These are phyloP conservation scores for Tilletia walkeri DNA, from an alignment of 1,284 basidiomycete genomes.

Conservation along the genomic window DNA sequence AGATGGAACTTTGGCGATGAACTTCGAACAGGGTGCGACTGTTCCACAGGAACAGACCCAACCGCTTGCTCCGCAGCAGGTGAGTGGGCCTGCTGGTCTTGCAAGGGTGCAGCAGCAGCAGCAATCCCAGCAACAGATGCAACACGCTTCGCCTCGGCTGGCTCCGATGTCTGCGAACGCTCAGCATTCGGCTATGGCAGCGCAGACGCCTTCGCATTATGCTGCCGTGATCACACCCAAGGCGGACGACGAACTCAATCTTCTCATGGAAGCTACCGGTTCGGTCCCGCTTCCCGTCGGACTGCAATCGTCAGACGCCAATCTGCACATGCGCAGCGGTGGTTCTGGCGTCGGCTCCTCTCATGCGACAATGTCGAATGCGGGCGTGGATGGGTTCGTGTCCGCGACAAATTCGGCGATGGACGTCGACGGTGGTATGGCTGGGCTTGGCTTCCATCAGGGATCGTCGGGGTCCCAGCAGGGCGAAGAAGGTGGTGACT, in stretches of 20 bases:
- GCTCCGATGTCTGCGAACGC: neutral
- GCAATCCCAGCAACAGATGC: no score
- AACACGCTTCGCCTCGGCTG: no score
- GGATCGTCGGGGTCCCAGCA: neutral
- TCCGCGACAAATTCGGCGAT: neutral
- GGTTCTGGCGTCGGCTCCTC: no score
- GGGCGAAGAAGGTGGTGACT: neutral
- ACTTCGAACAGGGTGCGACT: neutral
- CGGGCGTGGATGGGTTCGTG: conserved; percentile 1
- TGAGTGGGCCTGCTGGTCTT: no score
- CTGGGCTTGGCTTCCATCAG: neutral
- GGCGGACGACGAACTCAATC: neutral
- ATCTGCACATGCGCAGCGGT: no score
- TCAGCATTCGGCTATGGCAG: neutral
- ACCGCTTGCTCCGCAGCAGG: no score
- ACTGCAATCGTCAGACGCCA: no score
- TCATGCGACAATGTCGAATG: neutral
- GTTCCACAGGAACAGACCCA: no score
- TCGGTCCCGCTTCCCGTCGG: no score
- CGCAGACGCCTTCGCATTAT: neutral
- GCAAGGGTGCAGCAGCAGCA: no score
- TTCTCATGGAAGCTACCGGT: neutral
- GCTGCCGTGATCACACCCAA: neutral
- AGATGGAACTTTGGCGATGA: neutral
- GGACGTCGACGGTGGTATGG: neutral